Conservation (phyloP, 495 filamentous ascomycete genomes). For the Daldinia vernicosa region DNA sequence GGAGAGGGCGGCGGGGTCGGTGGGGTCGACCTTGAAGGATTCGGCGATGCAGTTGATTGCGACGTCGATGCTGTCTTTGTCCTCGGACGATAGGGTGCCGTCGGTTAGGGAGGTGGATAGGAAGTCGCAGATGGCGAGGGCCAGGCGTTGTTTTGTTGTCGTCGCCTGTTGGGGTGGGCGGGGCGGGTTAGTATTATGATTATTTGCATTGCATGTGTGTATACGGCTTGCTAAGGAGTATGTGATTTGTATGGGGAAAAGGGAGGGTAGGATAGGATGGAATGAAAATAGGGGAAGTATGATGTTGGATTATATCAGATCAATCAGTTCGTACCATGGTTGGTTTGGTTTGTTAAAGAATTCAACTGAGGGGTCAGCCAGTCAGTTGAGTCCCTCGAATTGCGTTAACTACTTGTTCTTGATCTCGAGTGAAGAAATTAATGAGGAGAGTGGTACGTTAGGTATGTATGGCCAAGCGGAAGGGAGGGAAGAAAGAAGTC, state of each 20-base stretch:
- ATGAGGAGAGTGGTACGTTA: neutral
- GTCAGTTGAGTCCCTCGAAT: neutral
- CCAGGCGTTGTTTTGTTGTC: conserved; percentile 92
- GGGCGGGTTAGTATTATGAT: neutral
- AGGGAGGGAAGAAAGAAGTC: neutral
- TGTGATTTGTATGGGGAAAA: neutral
- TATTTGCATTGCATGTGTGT: neutral
- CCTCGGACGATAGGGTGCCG: conserved; percentile 84
- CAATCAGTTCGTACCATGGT: conserved; percentile 2
- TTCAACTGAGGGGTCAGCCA: conserved; percentile 11
- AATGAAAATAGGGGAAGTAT: neutral
- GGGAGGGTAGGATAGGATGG: neutral
- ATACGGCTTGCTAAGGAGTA: neutral
- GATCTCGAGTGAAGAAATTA: neutral
- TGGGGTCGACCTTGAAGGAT: conserved; percentile 90
- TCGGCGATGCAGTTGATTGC: conserved; percentile 93
- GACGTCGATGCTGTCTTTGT: conserved; percentile 90
- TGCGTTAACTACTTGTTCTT: neutral
- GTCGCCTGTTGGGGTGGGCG: conserved; percentile 42
- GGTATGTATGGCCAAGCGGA: neutral
- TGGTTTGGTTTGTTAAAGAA: conserved; percentile 3
- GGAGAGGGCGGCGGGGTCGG: conserved; percentile 74
- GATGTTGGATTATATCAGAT: conserved; percentile 1
- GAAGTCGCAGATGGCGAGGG: conserved; percentile 97
- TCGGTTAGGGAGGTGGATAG: conserved; percentile 84